A percentile compares a stretch with the other conserved stretches of the same genome.
Conservation (phyloP, 1,284 basidiomycete genomes). For the Mycosarcoma mackinlayi region DNA sequence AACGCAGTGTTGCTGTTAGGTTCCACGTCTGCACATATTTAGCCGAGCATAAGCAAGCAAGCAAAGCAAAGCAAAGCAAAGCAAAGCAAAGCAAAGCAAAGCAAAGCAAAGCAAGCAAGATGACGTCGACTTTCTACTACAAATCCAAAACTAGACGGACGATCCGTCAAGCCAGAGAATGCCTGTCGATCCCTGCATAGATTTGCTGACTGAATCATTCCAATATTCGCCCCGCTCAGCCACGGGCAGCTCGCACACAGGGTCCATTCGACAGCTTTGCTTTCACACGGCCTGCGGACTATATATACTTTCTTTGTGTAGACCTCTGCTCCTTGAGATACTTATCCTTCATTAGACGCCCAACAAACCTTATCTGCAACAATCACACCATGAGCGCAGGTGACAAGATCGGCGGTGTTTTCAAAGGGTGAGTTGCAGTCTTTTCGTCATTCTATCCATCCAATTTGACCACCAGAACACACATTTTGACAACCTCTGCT, state of each 20-base stretch:
- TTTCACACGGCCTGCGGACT: too few species aligned
- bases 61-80: too few species aligned
- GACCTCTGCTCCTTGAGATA: too few species aligned
- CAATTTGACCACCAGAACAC: neutral
- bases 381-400: conserved; percentile 18
- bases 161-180: neutral
- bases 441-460: neutral
- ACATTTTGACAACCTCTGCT: neutral
- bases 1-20: conserved; percentile 16
- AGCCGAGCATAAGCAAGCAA: too few species aligned
- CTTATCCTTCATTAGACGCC: neutral
- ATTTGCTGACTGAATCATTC: neutral
- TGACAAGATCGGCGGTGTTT: conserved; percentile 45
- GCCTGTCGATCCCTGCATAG: neutral
- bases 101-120: too few species aligned
- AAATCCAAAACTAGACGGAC: too few species aligned
- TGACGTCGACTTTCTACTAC: too few species aligned
- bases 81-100: too few species aligned
- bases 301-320: too few species aligned
- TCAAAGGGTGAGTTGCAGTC: conserved; percentile 59
- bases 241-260: neutral
- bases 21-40: neutral
- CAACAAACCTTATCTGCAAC: neutral
- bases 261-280: neutral
- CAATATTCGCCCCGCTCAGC: too few species aligned